Evolutionary conservation across 495 filamentous ascomycete genomes (phyloP), one percentile per base, ranked within the genome.

Genomic region (Evernia prunastri): DNA sequence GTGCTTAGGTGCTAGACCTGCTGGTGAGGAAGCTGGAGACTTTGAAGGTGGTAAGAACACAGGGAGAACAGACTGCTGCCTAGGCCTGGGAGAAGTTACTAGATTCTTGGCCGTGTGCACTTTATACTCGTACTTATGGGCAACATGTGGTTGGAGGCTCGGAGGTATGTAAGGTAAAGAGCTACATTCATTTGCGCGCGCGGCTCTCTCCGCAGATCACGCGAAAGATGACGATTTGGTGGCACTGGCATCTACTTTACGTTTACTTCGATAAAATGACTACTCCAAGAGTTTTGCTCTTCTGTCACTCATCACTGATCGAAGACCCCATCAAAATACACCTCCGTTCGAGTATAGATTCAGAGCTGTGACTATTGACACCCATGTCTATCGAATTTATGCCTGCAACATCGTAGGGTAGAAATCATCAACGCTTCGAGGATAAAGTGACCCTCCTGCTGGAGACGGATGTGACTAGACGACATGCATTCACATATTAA

Each of bases 31-130:
- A 39, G 47, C 18, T 54, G 47, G 27, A 8, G 25, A 54, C 7
- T 4, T 37, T 5, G 12, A n/a, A n/a, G 35, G 47, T 12, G 4
- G n/a, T 39, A 33, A 29, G 12, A 9, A 18, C 18, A 10, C 17
- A 54, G 35, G 36, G n/a, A n/a, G n/a, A 27, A 53, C 15, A 12
- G 17, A n/a, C 17, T 54, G 47, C 47, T 62, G 60, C 47, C 60
- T 62, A 61, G 25, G 36, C 29, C 11, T 27, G 27, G 3, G 25
- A 51, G 47, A 6, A 17, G 0, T 27, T 29, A 13, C 23, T 29
- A 25, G 4, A 13, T 23, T 2, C 29, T 51, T 51, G 25, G 12
- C 12, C 7, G 25, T 51, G 47, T 51, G 13, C n/a, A 51, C 4
- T 2, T 29, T 27, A 29, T 51, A 51, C 18, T 20, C 17, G n/a